Evolutionary conservation across 1,139 yeast genomes (phyloP).

Genomic region (Lodderomyces margitis): DNA sequence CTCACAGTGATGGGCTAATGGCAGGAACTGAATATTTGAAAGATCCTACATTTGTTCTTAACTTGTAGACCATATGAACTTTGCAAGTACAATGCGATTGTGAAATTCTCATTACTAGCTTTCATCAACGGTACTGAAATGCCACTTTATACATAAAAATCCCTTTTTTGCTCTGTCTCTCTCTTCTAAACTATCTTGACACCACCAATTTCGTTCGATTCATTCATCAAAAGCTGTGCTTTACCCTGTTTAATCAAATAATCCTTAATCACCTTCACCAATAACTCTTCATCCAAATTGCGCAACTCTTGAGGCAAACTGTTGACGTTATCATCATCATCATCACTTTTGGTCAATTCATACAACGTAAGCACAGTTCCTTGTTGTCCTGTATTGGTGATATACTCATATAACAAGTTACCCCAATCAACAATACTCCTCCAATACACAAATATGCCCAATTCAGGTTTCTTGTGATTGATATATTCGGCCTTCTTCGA

Average conservation of each 20-base stretch:
- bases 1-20: neutral
- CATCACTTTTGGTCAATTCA: slow-evolving; percentile 53
- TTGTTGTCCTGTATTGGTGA: slow-evolving; percentile 73
- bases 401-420: slow-evolving; percentile 40
- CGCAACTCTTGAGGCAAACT: slow-evolving; percentile 56
- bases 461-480: slow-evolving; percentile 38
- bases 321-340: slow-evolving; percentile 15
- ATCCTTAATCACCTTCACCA: slow-evolving; percentile 53
- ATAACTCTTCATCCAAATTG: slow-evolving; percentile 57
- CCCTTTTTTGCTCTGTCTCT: neutral
- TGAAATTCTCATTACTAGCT: too few relatives aligned
- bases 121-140: too few relatives aligned
- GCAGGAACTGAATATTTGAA: too few relatives aligned
- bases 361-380: slow-evolving; percentile 79
- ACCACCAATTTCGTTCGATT: slow-evolving; percentile 58
- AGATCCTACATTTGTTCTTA: neutral
- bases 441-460: slow-evolving; percentile 64
- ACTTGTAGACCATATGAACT: too few relatives aligned
- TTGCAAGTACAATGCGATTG: too few relatives aligned
- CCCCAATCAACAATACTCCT: slow-evolving; percentile 78
- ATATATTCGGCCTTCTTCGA: slow-evolving; percentile 54
- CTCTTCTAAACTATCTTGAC: slow-evolving; percentile 52
- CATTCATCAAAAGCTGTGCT: slow-evolving; percentile 64
- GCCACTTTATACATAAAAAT: neutral
- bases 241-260: slow-evolving; percentile 64